Conservation (phyloP, 495 filamentous ascomycete genomes). For the Aspergillus indologenus region DNA sequence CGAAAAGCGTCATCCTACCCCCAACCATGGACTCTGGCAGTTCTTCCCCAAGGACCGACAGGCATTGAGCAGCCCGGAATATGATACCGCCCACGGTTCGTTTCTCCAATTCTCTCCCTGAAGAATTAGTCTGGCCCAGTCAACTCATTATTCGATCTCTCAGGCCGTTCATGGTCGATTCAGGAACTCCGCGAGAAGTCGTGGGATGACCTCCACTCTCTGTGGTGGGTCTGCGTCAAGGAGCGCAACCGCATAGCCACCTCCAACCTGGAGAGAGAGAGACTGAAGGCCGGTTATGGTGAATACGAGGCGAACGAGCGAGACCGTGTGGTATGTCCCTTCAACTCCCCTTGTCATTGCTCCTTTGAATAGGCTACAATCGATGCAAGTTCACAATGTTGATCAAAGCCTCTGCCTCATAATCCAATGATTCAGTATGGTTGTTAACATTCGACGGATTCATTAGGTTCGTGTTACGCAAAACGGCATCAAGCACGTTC, state of each 20-base stretch:
- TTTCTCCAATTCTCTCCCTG: constrained; percentile 1
- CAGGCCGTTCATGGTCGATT: constrained; percentile 79
- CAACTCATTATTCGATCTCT: constrained; percentile 17
- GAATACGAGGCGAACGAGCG: constrained; percentile 58
- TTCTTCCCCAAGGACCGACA: constrained; percentile 75
- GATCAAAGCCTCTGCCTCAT: not conserved
- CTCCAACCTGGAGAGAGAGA: constrained; percentile 58
- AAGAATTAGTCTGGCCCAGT: not conserved
- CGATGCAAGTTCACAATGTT: not conserved
- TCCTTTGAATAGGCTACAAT: not conserved
- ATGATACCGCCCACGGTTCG: constrained; percentile 64
- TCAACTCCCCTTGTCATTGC: not conserved
- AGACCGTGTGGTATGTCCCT: constrained; percentile 53
- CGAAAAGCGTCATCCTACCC: constrained; percentile 45
- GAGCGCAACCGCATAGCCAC: constrained; percentile 92
- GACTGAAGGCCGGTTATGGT: constrained; percentile 66
- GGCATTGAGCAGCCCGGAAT: constrained; percentile 63
- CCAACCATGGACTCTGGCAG: constrained; percentile 85
- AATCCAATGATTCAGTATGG: not conserved
- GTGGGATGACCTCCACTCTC: constrained; percentile 86
- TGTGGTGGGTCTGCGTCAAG: constrained; percentile 95
- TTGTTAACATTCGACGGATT: constrained; percentile 16
- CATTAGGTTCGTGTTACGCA: constrained; percentile 67
- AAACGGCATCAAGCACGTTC: constrained; percentile 72
- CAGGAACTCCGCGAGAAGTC: constrained; percentile 83